A percentile compares a stretch with the other conserved stretches of the same genome.
Evolutionary conservation across 768 basidiomycete genomes (phyloP).

Genomic region (Boletus edulis): DNA sequence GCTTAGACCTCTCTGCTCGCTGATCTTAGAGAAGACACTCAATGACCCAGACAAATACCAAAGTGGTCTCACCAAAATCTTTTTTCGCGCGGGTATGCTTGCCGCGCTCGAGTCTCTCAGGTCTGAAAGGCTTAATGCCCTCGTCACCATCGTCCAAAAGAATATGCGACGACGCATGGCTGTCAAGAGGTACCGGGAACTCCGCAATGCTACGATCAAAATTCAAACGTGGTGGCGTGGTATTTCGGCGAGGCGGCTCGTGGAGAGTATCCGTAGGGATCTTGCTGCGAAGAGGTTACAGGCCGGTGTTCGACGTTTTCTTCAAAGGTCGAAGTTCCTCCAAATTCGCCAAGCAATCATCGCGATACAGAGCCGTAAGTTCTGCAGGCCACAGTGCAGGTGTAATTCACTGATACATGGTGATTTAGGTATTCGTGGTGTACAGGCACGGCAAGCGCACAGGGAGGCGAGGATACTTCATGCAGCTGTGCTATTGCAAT

Average conservation of each 20-base stretch:
- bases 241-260: slow-evolving; percentile 71
- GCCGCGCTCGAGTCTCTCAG: slow-evolving; percentile 91
- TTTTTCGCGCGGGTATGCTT: slow-evolving; percentile 99
- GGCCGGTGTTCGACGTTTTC: slow-evolving; percentile 61
- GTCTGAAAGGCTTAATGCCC: slow-evolving; percentile 79
- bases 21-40: slow-evolving; percentile 83
- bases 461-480: slow-evolving; percentile 50
- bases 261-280: slow-evolving; percentile 68
- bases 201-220: slow-evolving; percentile 72
- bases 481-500: slow-evolving; percentile 76
- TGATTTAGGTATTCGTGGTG: slow-evolving; percentile 67
- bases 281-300: slow-evolving; percentile 78
- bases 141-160: slow-evolving; percentile 97
- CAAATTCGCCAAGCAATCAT: slow-evolving; percentile 61
- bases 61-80: slow-evolving; percentile 95
- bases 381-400: not conserved
- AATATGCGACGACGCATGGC: slow-evolving; percentile 90
- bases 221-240: slow-evolving; percentile 96
- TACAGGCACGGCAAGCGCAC: slow-evolving; percentile 61
- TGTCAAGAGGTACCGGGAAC: slow-evolving; percentile 69
- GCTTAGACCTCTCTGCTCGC: slow-evolving; percentile 74
- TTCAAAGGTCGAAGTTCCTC: slow-evolving; percentile 71
- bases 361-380: slow-evolving; percentile 84
- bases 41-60: slow-evolving; percentile 97
- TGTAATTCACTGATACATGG: slow-evolving; percentile 5